These are phyloP conservation scores for Vachellia collinsii DNA, from an alignment of 306 rosid genomes.

Conservation along the genomic window DNA sequence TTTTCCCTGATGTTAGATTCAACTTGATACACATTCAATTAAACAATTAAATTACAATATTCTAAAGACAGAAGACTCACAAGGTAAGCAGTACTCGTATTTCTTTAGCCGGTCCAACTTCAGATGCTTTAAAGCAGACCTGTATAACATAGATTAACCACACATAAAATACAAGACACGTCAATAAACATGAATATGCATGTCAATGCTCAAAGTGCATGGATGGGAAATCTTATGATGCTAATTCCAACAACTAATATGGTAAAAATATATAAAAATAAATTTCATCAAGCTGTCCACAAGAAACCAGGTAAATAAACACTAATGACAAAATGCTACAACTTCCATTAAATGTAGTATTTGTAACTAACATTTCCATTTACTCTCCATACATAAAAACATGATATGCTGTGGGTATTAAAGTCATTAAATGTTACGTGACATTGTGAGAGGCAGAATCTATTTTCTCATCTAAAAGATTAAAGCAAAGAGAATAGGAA, in stretches of 20 bases:
- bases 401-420: neutral
- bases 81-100: constrained; percentile 80
- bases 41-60: neutral
- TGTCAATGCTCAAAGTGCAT: neutral
- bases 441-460: neutral
- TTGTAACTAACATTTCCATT: neutral
- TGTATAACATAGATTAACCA: constrained; percentile 38
- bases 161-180: constrained; percentile 6
- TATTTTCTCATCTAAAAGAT: neutral
- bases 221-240: neutral
- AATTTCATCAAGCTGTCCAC: constrained; percentile 10
- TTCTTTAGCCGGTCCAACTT: constrained; percentile 79
- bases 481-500: neutral
- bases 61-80: constrained; percentile 50
- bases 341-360: neutral
- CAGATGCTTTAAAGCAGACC: constrained; percentile 79
- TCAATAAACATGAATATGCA: neutral
- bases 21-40: constrained; percentile 10
- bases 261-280: neutral
- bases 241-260: constrained; percentile 1
- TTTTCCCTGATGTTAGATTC: neutral
- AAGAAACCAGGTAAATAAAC: neutral
- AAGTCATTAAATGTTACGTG: neutral
- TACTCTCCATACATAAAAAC: constrained; percentile 3
- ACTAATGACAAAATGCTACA: constrained; percentile 7